These are phyloP conservation scores for Coprinellus micaceus DNA, from an alignment of 768 basidiomycete genomes.

Conservation along the genomic window DNA sequence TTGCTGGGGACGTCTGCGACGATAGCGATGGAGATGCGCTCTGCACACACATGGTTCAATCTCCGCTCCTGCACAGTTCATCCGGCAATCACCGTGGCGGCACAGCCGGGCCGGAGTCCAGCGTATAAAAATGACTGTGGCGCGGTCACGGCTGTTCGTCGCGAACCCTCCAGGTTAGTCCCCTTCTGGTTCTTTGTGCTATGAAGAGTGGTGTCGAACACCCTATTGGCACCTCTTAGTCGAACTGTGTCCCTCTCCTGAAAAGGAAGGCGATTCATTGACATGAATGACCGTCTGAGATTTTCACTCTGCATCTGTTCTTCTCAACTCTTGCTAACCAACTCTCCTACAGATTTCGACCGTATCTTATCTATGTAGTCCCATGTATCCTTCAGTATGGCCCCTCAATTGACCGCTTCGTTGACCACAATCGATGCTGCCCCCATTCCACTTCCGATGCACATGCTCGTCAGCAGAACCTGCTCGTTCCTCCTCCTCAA, in stretches of 20 bases:
- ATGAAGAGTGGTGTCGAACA: constrained; percentile 80
- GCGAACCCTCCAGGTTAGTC: constrained; percentile 33
- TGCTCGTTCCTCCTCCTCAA: constrained; percentile 64
- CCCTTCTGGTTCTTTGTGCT: constrained; percentile 22
- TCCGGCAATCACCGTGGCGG: constrained; percentile 26
- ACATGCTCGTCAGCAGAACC: constrained; percentile 77
- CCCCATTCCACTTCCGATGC: constrained; percentile 85
- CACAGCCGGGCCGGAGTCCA: constrained; percentile 13
- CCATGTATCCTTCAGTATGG: not conserved
- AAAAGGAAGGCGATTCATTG: constrained; percentile 58
- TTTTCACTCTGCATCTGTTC: constrained; percentile 29
- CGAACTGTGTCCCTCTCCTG: constrained; percentile 48
- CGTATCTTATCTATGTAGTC: constrained; percentile 1
- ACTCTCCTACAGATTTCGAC: not conserved
- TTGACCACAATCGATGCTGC: constrained; percentile 80
- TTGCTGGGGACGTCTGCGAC: constrained; percentile 27
- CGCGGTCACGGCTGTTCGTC: no score
- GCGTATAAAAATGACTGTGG: not conserved
- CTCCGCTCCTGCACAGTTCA: constrained; percentile 30
- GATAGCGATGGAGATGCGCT: constrained; percentile 19
- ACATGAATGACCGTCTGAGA: constrained; percentile 86
- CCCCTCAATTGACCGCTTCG: constrained; percentile 36
- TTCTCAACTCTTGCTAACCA: constrained; percentile 5
- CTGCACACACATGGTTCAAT: constrained; percentile 23
- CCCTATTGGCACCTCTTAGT: constrained; percentile 92